Evolutionary conservation across 371 early-diverging fungal genomes (phyloP), one percentile per base, ranked within the genome.

Genomic region (Mortierella sp.): DNA sequence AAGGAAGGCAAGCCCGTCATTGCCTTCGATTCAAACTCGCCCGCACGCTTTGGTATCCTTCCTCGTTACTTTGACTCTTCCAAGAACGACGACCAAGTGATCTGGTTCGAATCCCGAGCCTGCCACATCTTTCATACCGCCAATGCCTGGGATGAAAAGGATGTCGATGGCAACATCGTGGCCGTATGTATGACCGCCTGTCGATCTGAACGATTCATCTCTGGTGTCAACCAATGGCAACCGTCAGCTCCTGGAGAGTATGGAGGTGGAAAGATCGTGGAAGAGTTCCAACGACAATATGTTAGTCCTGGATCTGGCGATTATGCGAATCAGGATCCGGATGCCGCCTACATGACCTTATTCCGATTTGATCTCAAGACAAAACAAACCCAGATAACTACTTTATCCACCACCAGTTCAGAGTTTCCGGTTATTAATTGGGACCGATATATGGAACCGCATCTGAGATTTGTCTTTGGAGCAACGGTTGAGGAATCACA

Each of bases 321-420:
- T n/a, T 69, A 75, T 37, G 50, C 42, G 2, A 17, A 27, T 1
- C 76, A 64, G 31, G 69, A 75, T n/a, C 69, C 76, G 0, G 76
- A 75, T 31, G 60, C 43, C 0, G 28, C 70, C 11, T 75, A 69
- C 28, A 12, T 75, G 69, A 75, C 69, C 12, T 26, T 68, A 48
- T 68, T 68, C 57, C 56, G 76, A 14, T 75, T 75, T 50, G 76
- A 75, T 31, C 54, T 75, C 46, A 64, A 60, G 50, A 75, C 70
- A 19, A 60, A 31, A 31, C 30, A 75, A 42, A 75, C 69, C 0
- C 61, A 53, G 11, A 28, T 64, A 44, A 64, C 61, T 17, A 69
- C 76, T 9, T 30, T 75, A 26, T 55, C 57, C 24, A 56, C 64
- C 9, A 3, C 39, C 17, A 28, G 34, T 8, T 23, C 69, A 12